Base-by-base conservation (phyloP, 495 filamentous ascomycete genomes). In the Aspergillus asperescens region DNA sequence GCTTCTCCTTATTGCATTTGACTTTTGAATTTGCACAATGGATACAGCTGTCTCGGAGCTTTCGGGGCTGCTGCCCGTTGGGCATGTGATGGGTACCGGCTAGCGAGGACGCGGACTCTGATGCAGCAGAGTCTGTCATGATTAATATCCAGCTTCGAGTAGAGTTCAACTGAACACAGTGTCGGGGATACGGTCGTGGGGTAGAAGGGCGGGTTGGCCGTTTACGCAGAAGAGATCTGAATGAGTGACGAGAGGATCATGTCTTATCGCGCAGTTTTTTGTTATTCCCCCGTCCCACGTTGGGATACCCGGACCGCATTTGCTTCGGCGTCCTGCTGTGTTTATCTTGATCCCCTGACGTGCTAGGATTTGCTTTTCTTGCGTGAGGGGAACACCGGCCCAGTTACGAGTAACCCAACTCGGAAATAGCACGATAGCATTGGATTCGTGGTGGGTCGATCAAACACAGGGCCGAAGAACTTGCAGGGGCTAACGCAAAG, bases 1-100 rank as follows among this genome's bases (percentile, higher is more conserved):
- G 81, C 16, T 76, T 78, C 43, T 68, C 70, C 56, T 84, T 79
- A 59, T 78, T 75, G 56, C 81, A 85, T 69, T 83, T 85, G 20
- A 68, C 18, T 41, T 68, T 68, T 46, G 65, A 64, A n/a, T 44
- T 19, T 2, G 65, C 63, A 48, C 65, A 68, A 27, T 44, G 28
- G 18, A 61, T 53, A 25, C 65, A 68, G 48, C 65, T 68, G 24
- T 64, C 52, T 4, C 64, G 60, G 18, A 67, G 42, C 44, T 58
- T 63, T 23, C 48, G 48, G 15, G 48, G 24, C 31, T 42, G 48
- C 16, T 50, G 48, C 1, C 25, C 37, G 15, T 32, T 41, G 9
- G 37, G 24, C 5, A 20, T 7, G 7, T 24, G 48, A 31, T 15
- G 20, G 1, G 24, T 0, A 41, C n/a, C n/a, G 3, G 47, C 0